phyloP scores from a whole-genome alignment of 169 alveolate genomes.

The Plasmodium gonderi region DNA sequence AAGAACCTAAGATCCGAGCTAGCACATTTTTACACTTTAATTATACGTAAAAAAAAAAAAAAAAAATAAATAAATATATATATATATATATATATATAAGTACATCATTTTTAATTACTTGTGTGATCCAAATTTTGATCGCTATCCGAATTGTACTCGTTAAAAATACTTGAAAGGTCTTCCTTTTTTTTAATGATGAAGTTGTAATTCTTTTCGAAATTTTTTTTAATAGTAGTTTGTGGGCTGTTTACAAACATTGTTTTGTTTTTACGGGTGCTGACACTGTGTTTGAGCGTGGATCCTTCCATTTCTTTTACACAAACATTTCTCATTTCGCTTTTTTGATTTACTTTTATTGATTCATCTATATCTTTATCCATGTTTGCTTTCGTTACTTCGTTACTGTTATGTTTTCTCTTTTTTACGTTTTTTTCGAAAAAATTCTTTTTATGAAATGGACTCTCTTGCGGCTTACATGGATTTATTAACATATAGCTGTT shows the following conservation, averaged over 20 bases:
- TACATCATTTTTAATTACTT: conserved; percentile 1
- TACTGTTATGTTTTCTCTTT: not conserved
- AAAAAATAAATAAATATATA: not conserved
- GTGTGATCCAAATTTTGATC: not conserved
- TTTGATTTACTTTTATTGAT: not conserved
- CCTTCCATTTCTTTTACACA: not conserved
- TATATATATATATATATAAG: not conserved
- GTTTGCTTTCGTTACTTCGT: not conserved
- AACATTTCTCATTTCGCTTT: not conserved
- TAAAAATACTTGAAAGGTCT: conserved; percentile 28
- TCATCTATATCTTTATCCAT: not conserved
- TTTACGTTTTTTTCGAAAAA: not conserved
- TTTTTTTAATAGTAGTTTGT: not conserved
- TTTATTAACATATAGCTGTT: not conserved
- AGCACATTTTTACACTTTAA: no score
- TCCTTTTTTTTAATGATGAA: conserved; percentile 68
- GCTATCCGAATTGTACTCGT: conserved; percentile 57
- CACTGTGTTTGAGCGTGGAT: not conserved
- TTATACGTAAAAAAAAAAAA: not conserved
- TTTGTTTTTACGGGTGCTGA: not conserved
- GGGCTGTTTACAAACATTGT: not conserved
- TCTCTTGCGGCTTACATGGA: no score
- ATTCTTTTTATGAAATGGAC: conserved; percentile 1
- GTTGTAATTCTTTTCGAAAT: conserved; percentile 54
- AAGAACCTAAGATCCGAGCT: no score